Conservation (phyloP, 345 rosid genomes). For the Jatropha curcas region DNA sequence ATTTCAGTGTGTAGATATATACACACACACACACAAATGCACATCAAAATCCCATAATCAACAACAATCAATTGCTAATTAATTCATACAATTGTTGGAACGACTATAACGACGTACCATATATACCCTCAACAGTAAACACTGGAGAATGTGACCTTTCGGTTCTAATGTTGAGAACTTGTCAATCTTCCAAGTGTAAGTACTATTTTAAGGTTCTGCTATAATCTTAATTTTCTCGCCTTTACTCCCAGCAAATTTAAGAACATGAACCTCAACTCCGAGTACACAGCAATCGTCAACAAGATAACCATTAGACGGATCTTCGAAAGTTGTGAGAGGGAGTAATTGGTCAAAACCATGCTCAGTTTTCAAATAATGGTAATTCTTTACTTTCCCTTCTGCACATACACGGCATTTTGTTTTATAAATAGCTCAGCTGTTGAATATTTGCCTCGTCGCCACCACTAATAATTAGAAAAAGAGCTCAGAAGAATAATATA, state of each 20-base stretch:
- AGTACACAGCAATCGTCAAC: constrained; percentile 5
- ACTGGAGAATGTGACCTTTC: no score
- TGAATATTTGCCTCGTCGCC: no score
- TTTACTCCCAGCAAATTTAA: neutral
- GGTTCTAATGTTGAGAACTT: neutral
- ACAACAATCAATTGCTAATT: neutral
- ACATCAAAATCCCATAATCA: neutral
- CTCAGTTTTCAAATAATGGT: neutral
- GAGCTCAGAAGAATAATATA: no score
- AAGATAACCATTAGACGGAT: constrained; percentile 5
- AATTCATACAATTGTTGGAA: no score
- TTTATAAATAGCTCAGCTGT: no score
- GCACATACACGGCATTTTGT: no score
- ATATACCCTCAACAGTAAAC: neutral
- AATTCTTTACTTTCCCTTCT: neutral
- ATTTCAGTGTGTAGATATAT: no score
- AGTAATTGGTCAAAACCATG: neutral
- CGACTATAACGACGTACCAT: constrained; percentile 1
- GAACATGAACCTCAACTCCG: constrained; percentile 7
- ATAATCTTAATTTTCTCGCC: neutral
- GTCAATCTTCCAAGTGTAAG: neutral
- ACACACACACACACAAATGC: no score
- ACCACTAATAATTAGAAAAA: no score
- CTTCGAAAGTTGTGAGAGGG: neutral
- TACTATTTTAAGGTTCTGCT: neutral